These are phyloP conservation scores for Gnomoniopsis sp. DNA, from an alignment of 2,329 filamentous ascomycete species.

Conservation along the genomic window DNA sequence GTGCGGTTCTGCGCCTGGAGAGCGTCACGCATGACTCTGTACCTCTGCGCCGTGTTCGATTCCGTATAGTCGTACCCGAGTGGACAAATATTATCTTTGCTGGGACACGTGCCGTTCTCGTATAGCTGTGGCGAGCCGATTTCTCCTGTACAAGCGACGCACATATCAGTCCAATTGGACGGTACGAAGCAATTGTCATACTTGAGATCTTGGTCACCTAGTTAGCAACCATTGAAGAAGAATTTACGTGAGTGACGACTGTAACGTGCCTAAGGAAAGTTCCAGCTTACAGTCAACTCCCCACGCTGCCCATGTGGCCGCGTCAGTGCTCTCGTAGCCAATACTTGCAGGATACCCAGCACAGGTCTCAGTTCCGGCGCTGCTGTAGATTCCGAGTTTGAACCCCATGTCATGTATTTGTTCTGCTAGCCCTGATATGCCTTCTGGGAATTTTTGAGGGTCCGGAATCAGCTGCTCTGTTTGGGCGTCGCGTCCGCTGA, in stretches of 20 bases:
- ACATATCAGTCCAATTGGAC: constrained; percentile 1
- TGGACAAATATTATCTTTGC: constrained; percentile 21
- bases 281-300: constrained; percentile 6
- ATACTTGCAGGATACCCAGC: constrained; percentile 10
- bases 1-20: constrained; percentile 33
- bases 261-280: not conserved
- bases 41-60: constrained; percentile 41
- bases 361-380: constrained; percentile 3
- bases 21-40: constrained; percentile 41
- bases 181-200: constrained; percentile 12
- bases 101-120: not conserved
- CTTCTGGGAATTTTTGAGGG: constrained; percentile 3
- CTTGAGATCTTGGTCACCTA: constrained; percentile 1
- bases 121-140: constrained; percentile 1
- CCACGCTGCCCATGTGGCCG: constrained; percentile 5
- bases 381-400: constrained; percentile 8
- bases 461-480: not conserved
- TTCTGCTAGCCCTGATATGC: constrained; percentile 3
- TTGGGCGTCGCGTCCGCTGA: not conserved
- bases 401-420: constrained; percentile 6
- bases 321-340: constrained; percentile 9
- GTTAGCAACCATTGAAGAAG: not conserved
- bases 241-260: not conserved
- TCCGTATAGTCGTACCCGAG: constrained; percentile 42
- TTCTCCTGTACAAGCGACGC: not conserved